Evolutionary conservation across 1,284 basidiomycete species (phyloP).

Genomic region (Papiliotrema terrestris): DNA sequence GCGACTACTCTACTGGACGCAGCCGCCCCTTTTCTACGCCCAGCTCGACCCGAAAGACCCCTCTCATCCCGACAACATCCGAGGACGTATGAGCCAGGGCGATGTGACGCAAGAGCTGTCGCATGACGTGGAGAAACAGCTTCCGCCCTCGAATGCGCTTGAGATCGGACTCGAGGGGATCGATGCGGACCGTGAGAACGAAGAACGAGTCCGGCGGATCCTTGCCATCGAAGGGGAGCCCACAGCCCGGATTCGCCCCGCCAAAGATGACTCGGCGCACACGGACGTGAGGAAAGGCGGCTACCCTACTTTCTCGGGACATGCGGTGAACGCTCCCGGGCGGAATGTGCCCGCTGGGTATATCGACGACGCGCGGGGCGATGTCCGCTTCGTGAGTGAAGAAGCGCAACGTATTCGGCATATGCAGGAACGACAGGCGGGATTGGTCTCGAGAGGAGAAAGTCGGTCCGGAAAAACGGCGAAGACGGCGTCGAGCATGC

Average conservation of each 20-base stretch:
- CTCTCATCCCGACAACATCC: neutral
- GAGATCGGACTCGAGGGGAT: slow-evolving; percentile 16
- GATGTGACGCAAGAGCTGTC: neutral
- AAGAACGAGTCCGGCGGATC: neutral
- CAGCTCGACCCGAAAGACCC: slow-evolving; percentile 6
- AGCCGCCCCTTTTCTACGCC: slow-evolving; percentile 19
- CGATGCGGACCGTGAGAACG: slow-evolving; percentile 4
- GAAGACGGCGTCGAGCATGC: neutral
- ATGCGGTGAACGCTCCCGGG: slow-evolving; percentile 17
- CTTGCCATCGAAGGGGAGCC: neutral
- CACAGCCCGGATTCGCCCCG: slow-evolving; percentile 3
- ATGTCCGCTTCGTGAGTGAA: slow-evolving; percentile 15
- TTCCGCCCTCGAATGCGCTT: slow-evolving; percentile 12
- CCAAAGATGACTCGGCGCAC: neutral
- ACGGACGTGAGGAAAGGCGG: slow-evolving; percentile 28
- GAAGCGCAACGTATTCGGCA: slow-evolving; percentile 3
- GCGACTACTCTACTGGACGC: slow-evolving; percentile 19
- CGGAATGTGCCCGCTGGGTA: slow-evolving; percentile 25
- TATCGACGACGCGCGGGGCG: slow-evolving; percentile 18
- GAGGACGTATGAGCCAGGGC: neutral
- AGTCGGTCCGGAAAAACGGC: neutral
- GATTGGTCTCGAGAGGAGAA: neutral
- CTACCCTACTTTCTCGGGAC: slow-evolving; percentile 35
- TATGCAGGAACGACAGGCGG: neutral
- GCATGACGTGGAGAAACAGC: slow-evolving; percentile 1